Conservation (phyloP, 164 flowering plant species). For the Buxus sempervirens region DNA sequence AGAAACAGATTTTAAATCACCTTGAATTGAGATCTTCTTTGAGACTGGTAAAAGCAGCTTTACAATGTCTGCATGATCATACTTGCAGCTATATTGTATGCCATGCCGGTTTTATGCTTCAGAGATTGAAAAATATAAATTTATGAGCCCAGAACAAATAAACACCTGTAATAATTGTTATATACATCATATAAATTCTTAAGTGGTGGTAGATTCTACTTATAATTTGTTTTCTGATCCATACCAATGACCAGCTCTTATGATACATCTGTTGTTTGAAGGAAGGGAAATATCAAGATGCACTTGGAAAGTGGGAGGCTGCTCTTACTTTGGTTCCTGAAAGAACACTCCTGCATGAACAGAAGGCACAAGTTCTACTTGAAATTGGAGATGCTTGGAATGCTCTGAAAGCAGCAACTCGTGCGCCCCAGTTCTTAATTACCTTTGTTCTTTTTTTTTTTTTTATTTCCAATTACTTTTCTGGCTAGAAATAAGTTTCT, state of each 20-base stretch:
- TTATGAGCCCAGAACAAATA: no score
- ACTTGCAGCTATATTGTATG: no score
- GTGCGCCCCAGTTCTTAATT: conserved; percentile 27
- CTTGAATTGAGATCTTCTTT: no score
- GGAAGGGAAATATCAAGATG: conserved; percentile 76
- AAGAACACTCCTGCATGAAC: conserved; percentile 70
- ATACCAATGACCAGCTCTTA: neutral
- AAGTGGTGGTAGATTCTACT: neutral
- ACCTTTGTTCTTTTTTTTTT: conserved; percentile 1
- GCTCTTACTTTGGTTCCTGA: conserved; percentile 77
- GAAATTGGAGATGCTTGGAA: conserved; percentile 88
- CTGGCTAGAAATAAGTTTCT: no score
- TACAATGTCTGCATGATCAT: no score
- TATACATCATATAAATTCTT: neutral
- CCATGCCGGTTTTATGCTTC: no score
- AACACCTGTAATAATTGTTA: no score
- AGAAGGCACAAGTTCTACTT: conserved; percentile 88
- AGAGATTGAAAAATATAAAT: no score
- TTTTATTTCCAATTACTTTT: neutral
- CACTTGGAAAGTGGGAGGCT: conserved; percentile 90
- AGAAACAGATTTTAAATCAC: no score
- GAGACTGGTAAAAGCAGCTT: no score
- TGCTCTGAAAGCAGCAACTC: conserved; percentile 75
- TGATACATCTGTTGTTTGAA: conserved; percentile 26
- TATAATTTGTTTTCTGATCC: neutral